Base-by-base conservation (phyloP, 352 stramenopile species). In the Globisporangium paroecandrum region DNA sequence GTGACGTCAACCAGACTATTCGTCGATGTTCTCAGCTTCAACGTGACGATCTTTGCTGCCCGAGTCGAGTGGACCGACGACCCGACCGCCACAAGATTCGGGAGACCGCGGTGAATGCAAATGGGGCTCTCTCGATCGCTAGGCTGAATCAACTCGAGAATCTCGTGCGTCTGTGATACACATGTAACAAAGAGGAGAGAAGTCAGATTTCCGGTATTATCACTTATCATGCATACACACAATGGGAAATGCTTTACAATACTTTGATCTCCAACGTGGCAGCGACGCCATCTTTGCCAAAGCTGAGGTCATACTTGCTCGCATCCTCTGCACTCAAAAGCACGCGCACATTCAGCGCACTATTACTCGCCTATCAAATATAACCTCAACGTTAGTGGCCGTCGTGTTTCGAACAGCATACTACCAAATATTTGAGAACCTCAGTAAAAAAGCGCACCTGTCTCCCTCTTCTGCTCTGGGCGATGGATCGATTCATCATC, bases 261-360 rank as follows among this genome's bases (percentile, higher is more conserved):
- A 91, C 84, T 73, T 91, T 91, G 2, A 91, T 62, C 4, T 89
- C 71, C 29, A 91, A 57, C n/a, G 71, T 83, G 34, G 82, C 85
- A 58, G 73, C 58, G 9, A 93, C 61, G 18, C 87, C 87, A 67
- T 93, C 82, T 20, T 88, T 89, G 10, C 79, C 77, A 54, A 90
- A 89, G 34, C 78, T 56, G 34, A 93, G 64, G 58, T 91, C 84
- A 55, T 82, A 81, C 25, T 79, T 67, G 10, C 75, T 72, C 13
- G 82, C 80, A 46, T 95, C 82, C 63, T 89, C 79, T 22, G 79
- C 77, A 69, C 76, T 89, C 20, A 93, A 54, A 4, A 92, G 68
- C 20, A 93, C 79, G 41, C 74, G 79, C 7, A 89, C 70, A 53
- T 72, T 69, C 58, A 81, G 46, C 27, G 68, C 69, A 62, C 66